Conservation (phyloP, 768 basidiomycete genomes). For the Pleurotus eryngii region DNA sequence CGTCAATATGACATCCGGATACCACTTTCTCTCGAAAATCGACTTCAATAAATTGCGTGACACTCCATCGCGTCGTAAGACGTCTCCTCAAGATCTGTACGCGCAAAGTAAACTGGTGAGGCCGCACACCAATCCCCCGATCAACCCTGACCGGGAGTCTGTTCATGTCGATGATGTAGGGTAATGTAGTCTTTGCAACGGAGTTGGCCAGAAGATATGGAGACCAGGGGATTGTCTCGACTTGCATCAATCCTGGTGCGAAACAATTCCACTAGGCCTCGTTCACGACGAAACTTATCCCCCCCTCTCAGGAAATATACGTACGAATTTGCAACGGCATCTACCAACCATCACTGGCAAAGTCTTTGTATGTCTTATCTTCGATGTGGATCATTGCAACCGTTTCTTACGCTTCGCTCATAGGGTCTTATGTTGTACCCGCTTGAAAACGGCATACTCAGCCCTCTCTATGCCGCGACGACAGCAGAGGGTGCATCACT, state of each 20-base stretch:
- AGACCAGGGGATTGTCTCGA: conserved; percentile 22
- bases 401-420: too few species aligned
- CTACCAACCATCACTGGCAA: neutral
- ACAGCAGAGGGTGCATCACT: neutral
- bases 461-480: neutral
- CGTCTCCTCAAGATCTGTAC: neutral
- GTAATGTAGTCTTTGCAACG: conserved; percentile 20
- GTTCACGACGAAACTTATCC: too few species aligned
- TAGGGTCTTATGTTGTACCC: too few species aligned
- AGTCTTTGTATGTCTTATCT: too few species aligned
- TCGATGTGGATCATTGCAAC: too few species aligned
- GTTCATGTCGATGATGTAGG: neutral
- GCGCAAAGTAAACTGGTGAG: conserved; percentile 14
- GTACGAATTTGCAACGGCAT: neutral
- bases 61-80: neutral
- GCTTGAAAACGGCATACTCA: too few species aligned
- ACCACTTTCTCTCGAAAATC: neutral
- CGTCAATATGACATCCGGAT: conserved; percentile 15
- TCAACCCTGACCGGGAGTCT: too few species aligned
- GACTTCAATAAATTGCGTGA: neutral
- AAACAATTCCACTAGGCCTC: too few species aligned
- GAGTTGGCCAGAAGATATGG: conserved; percentile 24
- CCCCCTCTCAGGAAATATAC: neutral
- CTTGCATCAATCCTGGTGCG: conserved; percentile 22
- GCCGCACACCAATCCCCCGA: too few species aligned